phyloP scores from a whole-genome alignment of 208 protist species.

The Acanthamoeba triangularis region DNA sequence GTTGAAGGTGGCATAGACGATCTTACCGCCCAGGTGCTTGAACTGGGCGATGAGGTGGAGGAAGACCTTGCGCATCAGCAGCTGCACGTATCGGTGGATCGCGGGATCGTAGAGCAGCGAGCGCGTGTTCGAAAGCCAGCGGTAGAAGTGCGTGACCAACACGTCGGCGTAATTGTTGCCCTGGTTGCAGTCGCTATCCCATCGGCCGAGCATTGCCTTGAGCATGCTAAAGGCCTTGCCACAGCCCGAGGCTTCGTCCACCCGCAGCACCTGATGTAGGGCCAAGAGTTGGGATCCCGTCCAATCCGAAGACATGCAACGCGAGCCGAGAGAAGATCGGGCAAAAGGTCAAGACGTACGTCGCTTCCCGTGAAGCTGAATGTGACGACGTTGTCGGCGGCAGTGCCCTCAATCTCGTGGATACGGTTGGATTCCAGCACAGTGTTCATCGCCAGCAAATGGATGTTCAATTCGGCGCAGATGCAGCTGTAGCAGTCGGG shows the following conservation, averaged over 20 bases:
- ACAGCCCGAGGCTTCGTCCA: constrained; percentile 52
- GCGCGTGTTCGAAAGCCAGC: constrained; percentile 87
- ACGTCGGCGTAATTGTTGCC: constrained; percentile 78
- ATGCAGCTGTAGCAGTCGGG: constrained; percentile 86
- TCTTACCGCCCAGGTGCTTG: constrained; percentile 80
- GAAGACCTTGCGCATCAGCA: constrained; percentile 89
- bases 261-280: constrained; percentile 1
- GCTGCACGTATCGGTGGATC: constrained; percentile 83
- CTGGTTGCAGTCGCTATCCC: constrained; percentile 1
- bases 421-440: constrained; percentile 85
- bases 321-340: neutral
- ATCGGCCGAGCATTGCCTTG: constrained; percentile 43
- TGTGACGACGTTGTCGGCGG: constrained; percentile 25
- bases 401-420: constrained; percentile 74
- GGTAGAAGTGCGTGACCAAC: constrained; percentile 86
- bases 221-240: constrained; percentile 54
- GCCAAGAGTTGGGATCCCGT: neutral
- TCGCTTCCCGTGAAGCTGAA: constrained; percentile 56
- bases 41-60: constrained; percentile 88
- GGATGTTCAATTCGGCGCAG: constrained; percentile 89
- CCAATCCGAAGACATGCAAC: neutral
- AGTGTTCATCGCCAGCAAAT: constrained; percentile 87
- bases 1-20: constrained; percentile 89
- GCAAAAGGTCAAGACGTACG: neutral
- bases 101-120: constrained; percentile 89